Conservation (phyloP, 495 filamentous ascomycete genomes). For the Penicillium desertorum region DNA sequence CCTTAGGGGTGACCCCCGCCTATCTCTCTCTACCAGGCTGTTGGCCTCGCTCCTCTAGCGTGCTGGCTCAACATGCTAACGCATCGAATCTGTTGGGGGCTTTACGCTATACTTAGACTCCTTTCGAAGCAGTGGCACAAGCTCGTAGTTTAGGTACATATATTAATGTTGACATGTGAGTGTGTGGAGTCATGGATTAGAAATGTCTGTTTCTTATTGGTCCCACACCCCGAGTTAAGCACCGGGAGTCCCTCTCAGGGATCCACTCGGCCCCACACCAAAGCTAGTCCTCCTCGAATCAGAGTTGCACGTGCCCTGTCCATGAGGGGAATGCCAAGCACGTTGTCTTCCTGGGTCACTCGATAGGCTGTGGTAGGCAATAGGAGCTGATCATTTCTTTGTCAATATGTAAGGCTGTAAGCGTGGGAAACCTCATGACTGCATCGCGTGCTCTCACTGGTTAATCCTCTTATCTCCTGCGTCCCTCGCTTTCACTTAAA, state of each 20-base stretch:
- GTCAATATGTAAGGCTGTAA: background rate
- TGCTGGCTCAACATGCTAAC: no score
- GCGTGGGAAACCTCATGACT: conserved; percentile 2
- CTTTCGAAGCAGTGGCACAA: no score
- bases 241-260: conserved; percentile 9
- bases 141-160: no score
- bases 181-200: conserved; percentile 8
- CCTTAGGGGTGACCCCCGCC: no score
- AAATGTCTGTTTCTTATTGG: conserved; percentile 15
- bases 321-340: conserved; percentile 29
- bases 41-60: no score
- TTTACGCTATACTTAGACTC: no score
- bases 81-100: no score
- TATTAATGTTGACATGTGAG: background rate
- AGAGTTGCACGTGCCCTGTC: conserved; percentile 38
- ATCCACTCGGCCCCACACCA: conserved; percentile 11
- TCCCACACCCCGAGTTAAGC: conserved; percentile 18
- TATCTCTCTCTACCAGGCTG: no score
- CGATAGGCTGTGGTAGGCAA: conserved; percentile 31
- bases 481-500: conserved; percentile 6
- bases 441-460: background rate
- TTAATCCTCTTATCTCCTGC: background rate
- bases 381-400: conserved; percentile 20
- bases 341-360: conserved; percentile 33
- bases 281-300: conserved; percentile 28